Base-by-base conservation (phyloP, 805 yeast genomes). In the Torulaspora delbrueckii region DNA sequence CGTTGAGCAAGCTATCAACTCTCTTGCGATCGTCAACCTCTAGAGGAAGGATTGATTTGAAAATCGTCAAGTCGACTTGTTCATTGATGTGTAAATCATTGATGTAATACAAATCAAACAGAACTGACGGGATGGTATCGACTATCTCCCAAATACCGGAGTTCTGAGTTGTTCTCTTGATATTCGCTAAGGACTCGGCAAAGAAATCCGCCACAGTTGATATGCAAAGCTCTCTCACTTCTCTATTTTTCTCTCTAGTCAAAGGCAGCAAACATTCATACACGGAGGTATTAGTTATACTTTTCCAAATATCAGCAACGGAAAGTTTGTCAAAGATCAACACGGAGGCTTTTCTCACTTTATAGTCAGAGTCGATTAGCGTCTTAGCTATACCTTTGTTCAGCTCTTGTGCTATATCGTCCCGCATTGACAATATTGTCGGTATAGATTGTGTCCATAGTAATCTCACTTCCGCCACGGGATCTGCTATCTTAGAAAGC, bases 401-500 rank as follows among this genome's bases (percentile, higher is more conserved):
- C 2, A 81, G 66, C 38, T 83, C 89, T 0, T 65, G 55, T 1
- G 75, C 67, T 1, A 76, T 61, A 46, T 78, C 81, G 14, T 63
- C 59, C 50, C 81, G 71, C 3, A 61, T 50, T 4, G 60, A 55
- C 2, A 87, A 50, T 6, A 84, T 72, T 1, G 57, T 62, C 0
- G 82, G 72, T 0, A 81, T 63, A 28, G 79, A 75, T 40, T 78
- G 78, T 0, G 78, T 79, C 96, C 96, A 89, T 44, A 75, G 72
- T 4, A 73, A 63, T 43, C 96, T 71, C 1, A 88, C 90, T 2
- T 58, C 59, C 0, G 84, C 70, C 2, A 84, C 78, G 6, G 78
- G 68, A 60, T 89, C 97, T 8, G 83, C 70, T 4, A 84, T 76
- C 53, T 89, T 84, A 51, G 82, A 82, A 43, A 85, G 62, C 96